Base-by-base conservation (phyloP, 441 rosid genomes). In the Bruguiera hainesii region DNA sequence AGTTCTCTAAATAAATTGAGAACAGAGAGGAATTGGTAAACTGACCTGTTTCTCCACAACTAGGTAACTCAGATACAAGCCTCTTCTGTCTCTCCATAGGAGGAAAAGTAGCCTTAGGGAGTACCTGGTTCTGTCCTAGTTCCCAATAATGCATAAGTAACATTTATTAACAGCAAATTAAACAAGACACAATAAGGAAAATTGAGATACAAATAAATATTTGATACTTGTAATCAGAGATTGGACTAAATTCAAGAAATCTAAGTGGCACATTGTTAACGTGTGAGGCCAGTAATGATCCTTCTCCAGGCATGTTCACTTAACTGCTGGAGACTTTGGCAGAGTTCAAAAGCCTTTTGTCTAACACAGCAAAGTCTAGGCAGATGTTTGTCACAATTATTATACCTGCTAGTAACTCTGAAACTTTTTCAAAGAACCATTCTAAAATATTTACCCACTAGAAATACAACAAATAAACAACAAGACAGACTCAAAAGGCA, bases 41-140 rank as follows among this genome's bases (percentile, higher is more conserved):
- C 74, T 61, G 51, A 85, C 88, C 88, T 75, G 56, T 64, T 53
- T 71, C 78, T 50, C 60, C 76, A 30, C 70, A 58, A 65, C 68
- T 15, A 15, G 53, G 70, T 55, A 33, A 56, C 73, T 73, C 68
- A 56, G 53, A 19, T 63, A 61, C 63, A 48, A 61, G 79, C 39
- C 48, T 68, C 63, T 76, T 73, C 64, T 51, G 72, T 65, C 73
- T 75, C 74, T 67, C 70, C 61, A 57, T 21, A 63, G 42, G 67
- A 60, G 65, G 33, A 68, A 73, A 73, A 72, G 73, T 63, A 75
- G 73, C 61, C 68, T 71, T 74, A 21, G 58, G 76, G 72, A 84
- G 73, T 64, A 74, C 70, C 71, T 69, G 81, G 66, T 79, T 71
- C 88, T 86, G 84, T 71, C 79, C 78, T 75, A 72, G 78, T 80